Evolutionary conservation across 345 rosid species (phyloP), one percentile per base, ranked within the genome.

Genomic region (Citrus trifoliata): DNA sequence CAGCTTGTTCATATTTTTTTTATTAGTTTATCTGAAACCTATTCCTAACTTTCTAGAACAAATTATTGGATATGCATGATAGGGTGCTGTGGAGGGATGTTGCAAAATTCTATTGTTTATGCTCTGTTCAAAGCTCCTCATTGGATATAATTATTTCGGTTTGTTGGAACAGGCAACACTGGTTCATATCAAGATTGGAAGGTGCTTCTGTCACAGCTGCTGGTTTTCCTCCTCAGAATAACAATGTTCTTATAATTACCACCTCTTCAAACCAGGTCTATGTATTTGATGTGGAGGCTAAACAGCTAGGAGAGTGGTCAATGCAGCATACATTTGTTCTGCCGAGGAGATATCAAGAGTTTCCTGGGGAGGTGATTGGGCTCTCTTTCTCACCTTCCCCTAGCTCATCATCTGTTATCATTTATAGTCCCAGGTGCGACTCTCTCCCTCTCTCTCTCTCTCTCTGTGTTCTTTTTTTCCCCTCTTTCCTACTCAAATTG

Each of bases 291-390:
- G 93, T 95, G 53, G 99, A 95, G 78, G 91, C 93, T 73, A 93
- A 89, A 77, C 95, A 93, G 79, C 81, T 95, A 71, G 97, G 98
- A 56, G 95, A 92, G 79, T 95, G 98, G 99, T 95, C 99, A 28
- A 82, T 71, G 76, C 89, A 83, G 48, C 81, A 91, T 83, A 83
- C 95, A 0, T 85, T 81, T 83, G 77, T 83, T 77, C 86, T 93
- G 58, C 98, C 99, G 0, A 89, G 76, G 80, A 90, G 97, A 86
- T 95, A 84, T 82, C 97, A 87, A 87, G 99, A 95, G 80, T 95
- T 93, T 84, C 99, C 99, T 38, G 98, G 99, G 62, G 97, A 95
- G 87, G 95, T 95, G 71, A 88, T 90, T 70, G 99, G 98, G 51
- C 90, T 95, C 56, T 91, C 99, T 24, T 95, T 95, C 83, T 80